phyloP scores from a whole-genome alignment of 2,329 filamentous ascomycete genomes.

The Ascochyta clinopodiicola region DNA sequence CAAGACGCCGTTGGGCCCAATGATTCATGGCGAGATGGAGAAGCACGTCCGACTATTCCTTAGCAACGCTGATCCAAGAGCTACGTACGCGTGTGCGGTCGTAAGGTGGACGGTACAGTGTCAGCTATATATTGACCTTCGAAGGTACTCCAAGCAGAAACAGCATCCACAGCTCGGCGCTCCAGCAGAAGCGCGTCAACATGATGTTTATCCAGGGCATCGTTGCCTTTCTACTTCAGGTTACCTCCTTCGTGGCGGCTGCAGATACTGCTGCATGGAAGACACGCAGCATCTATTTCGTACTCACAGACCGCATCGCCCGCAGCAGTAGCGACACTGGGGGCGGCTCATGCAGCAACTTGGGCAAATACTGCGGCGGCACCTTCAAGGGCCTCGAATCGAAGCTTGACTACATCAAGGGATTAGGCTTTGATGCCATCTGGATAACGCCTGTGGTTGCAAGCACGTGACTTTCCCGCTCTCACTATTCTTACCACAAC shows the following conservation, averaged over 20 bases:
- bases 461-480: slow-evolving; percentile 25
- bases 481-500: background rate
- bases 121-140: slow-evolving; percentile 14
- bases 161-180: background rate
- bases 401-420: slow-evolving; percentile 59
- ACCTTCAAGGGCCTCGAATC: slow-evolving; percentile 58
- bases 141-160: background rate
- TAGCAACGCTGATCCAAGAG: slow-evolving; percentile 13
- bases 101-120: slow-evolving; percentile 2
- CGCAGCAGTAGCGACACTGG: slow-evolving; percentile 42
- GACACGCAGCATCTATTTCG: slow-evolving; percentile 48
- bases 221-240: slow-evolving; percentile 23
- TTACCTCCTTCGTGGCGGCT: slow-evolving; percentile 29
- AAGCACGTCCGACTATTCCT: background rate
- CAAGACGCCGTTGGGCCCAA: background rate
- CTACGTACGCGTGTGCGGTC: background rate
- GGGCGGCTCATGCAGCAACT: slow-evolving; percentile 38
- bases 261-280: slow-evolving; percentile 46
- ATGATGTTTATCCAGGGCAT: slow-evolving; percentile 30
- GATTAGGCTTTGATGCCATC: slow-evolving; percentile 58
- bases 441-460: slow-evolving; percentile 53
- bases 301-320: slow-evolving; percentile 46
- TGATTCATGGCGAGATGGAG: slow-evolving; percentile 8
- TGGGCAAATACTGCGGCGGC: slow-evolving; percentile 57
- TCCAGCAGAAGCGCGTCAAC: slow-evolving; percentile 1